Conservation (phyloP, 164 flowering plant species). For the Cinnamomum chago region DNA sequence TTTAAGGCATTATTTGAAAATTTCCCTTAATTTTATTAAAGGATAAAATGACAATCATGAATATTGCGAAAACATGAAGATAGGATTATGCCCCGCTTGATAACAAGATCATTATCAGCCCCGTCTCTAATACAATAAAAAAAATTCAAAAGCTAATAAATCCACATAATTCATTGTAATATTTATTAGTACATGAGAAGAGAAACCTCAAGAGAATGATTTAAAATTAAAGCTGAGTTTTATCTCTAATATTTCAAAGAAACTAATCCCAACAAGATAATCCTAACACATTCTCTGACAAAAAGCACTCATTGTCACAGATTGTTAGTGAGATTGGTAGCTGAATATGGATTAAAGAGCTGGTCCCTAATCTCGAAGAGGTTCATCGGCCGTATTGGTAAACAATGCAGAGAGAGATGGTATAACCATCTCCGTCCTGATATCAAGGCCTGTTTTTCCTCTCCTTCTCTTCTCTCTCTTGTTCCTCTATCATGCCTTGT, state of each 20-base stretch:
- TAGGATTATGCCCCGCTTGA: too few relatives aligned
- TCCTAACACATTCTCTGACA: too few relatives aligned
- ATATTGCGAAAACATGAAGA: too few relatives aligned
- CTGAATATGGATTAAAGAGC: constrained; percentile 29
- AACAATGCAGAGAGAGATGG: constrained; percentile 66
- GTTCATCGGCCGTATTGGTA: constrained; percentile 41
- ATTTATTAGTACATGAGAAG: neutral
- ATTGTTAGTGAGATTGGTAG: constrained; percentile 28
- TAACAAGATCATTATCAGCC: too few relatives aligned
- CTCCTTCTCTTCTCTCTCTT: neutral
- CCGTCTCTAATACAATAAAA: too few relatives aligned
- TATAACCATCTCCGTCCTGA: constrained; percentile 47
- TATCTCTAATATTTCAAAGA: neutral
- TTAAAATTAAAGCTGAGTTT: neutral
- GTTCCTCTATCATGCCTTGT: neutral
- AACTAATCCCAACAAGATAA: too few relatives aligned
- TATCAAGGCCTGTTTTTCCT: constrained; percentile 30
- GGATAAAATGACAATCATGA: too few relatives aligned
- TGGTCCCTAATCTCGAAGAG: constrained; percentile 41
- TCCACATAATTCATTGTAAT: neutral
- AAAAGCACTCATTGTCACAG: constrained; percentile 17
- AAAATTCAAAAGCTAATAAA: too few relatives aligned
- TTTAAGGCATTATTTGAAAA: too few relatives aligned
- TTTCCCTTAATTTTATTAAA: too few relatives aligned
- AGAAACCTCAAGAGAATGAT: too few relatives aligned